Conservation (phyloP, 2,329 filamentous ascomycete species). For the Pseudogymnoascus sp. region DNA sequence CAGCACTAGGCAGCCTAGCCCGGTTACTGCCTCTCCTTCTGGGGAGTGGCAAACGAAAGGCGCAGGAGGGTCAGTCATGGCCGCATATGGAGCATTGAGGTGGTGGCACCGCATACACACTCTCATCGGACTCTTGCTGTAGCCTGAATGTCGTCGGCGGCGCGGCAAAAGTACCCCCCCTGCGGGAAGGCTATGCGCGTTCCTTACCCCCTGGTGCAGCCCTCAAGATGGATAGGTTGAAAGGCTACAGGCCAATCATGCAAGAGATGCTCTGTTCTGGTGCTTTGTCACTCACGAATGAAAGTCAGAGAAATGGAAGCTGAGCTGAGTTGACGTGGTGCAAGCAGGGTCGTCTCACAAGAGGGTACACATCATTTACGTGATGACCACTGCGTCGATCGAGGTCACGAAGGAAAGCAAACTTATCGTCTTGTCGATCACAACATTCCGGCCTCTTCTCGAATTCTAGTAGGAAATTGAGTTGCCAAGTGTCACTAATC, state of each 20-base stretch:
- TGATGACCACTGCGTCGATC: not conserved
- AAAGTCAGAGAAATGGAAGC: not conserved
- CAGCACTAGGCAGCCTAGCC: not conserved
- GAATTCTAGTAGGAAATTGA: not conserved
- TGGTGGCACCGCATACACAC: not conserved
- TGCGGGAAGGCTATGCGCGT: constrained; percentile 1
- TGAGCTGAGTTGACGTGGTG: not conserved
- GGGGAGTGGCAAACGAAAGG: not conserved
- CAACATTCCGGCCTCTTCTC: not conserved
- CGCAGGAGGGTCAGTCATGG: not conserved
- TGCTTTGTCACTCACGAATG: not conserved
- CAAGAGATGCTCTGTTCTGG: not conserved
- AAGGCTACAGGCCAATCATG: not conserved
- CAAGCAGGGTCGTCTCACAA: not conserved
- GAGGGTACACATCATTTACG: not conserved
- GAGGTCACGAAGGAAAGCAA: not conserved
- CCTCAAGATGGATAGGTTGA: not conserved
- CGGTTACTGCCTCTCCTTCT: not conserved
- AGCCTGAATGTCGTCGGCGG: constrained; percentile 6
- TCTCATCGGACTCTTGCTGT: not conserved
- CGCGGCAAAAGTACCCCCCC: constrained; percentile 4
- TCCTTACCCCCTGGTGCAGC: not conserved
- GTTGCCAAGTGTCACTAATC: constrained; percentile 4
- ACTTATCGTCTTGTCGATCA: not conserved
- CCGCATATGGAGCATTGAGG: not conserved